These are phyloP conservation scores for Ophiocordyceps sinensis DNA, from an alignment of 2,329 filamentous ascomycete species.

Conservation along the genomic window DNA sequence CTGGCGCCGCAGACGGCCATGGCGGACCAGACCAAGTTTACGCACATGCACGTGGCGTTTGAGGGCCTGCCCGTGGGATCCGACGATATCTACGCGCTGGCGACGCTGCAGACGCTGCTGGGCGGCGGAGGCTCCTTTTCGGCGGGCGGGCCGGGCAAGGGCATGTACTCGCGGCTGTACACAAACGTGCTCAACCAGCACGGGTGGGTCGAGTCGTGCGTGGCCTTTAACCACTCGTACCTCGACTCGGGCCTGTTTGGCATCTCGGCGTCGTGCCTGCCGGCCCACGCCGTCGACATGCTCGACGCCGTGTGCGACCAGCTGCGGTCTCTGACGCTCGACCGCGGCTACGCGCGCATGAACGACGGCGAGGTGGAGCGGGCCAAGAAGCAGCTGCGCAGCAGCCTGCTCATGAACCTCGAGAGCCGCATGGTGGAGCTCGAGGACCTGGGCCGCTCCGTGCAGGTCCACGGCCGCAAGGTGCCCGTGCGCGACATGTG, in stretches of 20 bases:
- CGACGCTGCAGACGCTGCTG: slow-evolving; percentile 87
- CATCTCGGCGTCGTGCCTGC: slow-evolving; percentile 75
- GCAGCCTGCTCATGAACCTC: slow-evolving; percentile 87
- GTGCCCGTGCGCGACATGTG: slow-evolving; percentile 92
- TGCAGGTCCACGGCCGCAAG: slow-evolving; percentile 92
- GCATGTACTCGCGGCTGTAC: slow-evolving; percentile 97
- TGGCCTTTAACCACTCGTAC: slow-evolving; percentile 96
- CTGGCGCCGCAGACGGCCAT: slow-evolving; percentile 70
- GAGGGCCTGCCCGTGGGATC: slow-evolving; percentile 85
- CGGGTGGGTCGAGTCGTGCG: slow-evolving; percentile 91
- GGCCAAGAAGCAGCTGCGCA: slow-evolving; percentile 93
- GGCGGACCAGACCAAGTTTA: slow-evolving; percentile 65
- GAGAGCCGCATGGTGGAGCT: slow-evolving; percentile 96
- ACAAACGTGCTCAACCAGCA: slow-evolving; percentile 97
- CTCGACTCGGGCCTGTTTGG: slow-evolving; percentile 92
- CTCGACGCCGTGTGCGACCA: slow-evolving; percentile 92
- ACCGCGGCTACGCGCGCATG: slow-evolving; percentile 59
- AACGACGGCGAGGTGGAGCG: slow-evolving; percentile 67
- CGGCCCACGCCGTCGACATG: slow-evolving; percentile 66
- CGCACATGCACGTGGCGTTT: slow-evolving; percentile 90
- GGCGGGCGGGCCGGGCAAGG: slow-evolving; percentile 90
- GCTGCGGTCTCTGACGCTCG: slow-evolving; percentile 61
- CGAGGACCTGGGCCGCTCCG: slow-evolving; percentile 85
- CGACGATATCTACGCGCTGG: slow-evolving; percentile 89
- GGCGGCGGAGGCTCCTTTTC: slow-evolving; percentile 95